phyloP scores from a whole-genome alignment of 345 rosid genomes.

The Acer yangbiense region DNA sequence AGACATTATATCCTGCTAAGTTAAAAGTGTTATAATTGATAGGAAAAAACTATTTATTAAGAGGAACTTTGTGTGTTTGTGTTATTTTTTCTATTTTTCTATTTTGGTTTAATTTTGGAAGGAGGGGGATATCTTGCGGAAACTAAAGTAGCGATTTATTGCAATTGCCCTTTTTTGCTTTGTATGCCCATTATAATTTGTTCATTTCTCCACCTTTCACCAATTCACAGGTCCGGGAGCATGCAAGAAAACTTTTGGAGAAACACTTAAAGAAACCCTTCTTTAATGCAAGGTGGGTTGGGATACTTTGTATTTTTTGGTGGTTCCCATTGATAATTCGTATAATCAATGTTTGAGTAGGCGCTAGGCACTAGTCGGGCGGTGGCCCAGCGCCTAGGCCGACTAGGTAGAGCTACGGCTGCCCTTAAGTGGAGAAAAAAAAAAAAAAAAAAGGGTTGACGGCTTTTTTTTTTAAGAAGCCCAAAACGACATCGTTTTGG shows the following conservation, averaged over 20 bases:
- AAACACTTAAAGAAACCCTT: slow-evolving; percentile 82
- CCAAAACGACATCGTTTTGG: too few species aligned
- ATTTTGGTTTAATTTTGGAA: neutral
- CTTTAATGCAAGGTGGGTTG: slow-evolving; percentile 67
- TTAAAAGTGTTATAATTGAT: neutral
- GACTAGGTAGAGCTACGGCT: too few species aligned
- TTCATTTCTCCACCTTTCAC: slow-evolving; percentile 10
- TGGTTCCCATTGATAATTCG: neutral
- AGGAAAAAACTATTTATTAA: neutral
- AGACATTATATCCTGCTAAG: neutral
- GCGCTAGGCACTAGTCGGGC: neutral
- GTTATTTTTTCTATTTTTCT: neutral
- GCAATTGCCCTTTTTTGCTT: slow-evolving; percentile 6
- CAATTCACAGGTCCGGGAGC: slow-evolving; percentile 74
- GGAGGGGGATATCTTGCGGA: neutral
- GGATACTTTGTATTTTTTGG: neutral
- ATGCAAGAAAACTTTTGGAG: slow-evolving; percentile 94
- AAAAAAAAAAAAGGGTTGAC: too few species aligned
- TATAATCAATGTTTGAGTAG: neutral
- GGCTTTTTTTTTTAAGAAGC: too few species aligned
- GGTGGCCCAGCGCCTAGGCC: neutral
- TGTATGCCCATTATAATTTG: neutral
- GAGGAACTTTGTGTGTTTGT: neutral
- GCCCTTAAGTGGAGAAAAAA: too few species aligned
- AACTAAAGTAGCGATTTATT: neutral